A percentile compares a stretch with the other conserved stretches of the same genome.
These are phyloP conservation scores for Fusarium verrucosum DNA, from an alignment of 2,329 filamentous ascomycete genomes.

Conservation along the genomic window DNA sequence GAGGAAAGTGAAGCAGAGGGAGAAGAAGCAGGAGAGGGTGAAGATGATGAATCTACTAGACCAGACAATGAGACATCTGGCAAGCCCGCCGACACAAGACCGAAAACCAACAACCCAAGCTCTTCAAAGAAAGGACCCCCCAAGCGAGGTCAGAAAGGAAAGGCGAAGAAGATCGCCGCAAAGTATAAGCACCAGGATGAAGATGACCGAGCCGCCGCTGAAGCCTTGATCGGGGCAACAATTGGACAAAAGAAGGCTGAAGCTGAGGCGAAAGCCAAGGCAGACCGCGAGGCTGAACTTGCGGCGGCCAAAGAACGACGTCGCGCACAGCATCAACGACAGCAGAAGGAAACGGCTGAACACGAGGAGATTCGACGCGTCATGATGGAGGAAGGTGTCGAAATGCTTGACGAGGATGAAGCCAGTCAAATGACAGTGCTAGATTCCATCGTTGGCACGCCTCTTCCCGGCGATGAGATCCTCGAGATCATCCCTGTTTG, in stretches of 20 bases:
- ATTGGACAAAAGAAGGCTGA: slow-evolving; percentile 73
- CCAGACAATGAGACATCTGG: slow-evolving; percentile 25
- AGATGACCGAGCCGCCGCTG: slow-evolving; percentile 85
- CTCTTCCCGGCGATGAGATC: slow-evolving; percentile 83
- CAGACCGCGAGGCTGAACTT: slow-evolving; percentile 72
- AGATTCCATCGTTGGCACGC: slow-evolving; percentile 79
- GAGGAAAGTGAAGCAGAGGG: slow-evolving; percentile 40
- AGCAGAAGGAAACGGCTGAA: slow-evolving; percentile 78
- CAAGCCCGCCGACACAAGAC: slow-evolving; percentile 12
- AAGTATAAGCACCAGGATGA: slow-evolving; percentile 97
- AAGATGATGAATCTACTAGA: slow-evolving; percentile 38
- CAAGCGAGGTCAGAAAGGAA: slow-evolving; percentile 80
- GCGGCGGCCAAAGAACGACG: slow-evolving; percentile 78
- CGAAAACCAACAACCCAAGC: slow-evolving; percentile 24
- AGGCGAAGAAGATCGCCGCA: slow-evolving; percentile 84
- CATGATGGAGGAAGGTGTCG: slow-evolving; percentile 67
- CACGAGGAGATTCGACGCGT: slow-evolving; percentile 75
- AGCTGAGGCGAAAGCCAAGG: slow-evolving; percentile 74
- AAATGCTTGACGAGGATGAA: slow-evolving; percentile 68
- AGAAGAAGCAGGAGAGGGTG: slow-evolving; percentile 35
- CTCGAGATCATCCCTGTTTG: slow-evolving; percentile 72
- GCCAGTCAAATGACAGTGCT: slow-evolving; percentile 64
- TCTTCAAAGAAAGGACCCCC: slow-evolving; percentile 53
- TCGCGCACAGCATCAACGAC: slow-evolving; percentile 79
- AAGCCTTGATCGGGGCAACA: slow-evolving; percentile 84